Conservation (phyloP, 192 early-diverging fungal species). For the Umbelopsis isabellina region DNA sequence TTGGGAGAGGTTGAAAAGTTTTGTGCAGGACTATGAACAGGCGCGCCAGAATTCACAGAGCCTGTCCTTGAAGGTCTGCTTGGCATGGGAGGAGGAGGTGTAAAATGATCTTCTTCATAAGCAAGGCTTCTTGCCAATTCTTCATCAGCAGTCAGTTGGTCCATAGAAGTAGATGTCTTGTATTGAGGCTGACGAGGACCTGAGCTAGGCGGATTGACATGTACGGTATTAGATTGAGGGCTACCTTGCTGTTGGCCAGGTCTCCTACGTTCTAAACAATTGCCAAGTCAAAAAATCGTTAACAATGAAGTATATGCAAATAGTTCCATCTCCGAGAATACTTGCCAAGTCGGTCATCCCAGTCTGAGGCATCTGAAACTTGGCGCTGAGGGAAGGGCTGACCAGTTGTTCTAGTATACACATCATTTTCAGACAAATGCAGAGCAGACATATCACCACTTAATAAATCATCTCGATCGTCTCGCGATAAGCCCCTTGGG, state of each 20-base stretch:
- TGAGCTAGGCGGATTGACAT: constrained; percentile 20
- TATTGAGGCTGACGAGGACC: neutral
- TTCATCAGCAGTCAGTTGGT: constrained; percentile 54
- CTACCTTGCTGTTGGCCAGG: neutral
- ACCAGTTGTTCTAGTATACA: constrained; percentile 33
- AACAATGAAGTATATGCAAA: neutral
- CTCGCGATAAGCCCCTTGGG: constrained; percentile 32
- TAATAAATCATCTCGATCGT: constrained; percentile 38
- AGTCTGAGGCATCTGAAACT: neutral
- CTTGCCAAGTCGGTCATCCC: constrained; percentile 28
- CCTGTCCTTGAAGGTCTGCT: neutral
- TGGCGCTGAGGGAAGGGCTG: constrained; percentile 8
- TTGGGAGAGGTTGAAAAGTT: neutral
- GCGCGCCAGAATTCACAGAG: neutral
- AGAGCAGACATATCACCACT: constrained; percentile 40
- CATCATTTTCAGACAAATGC: constrained; percentile 42
- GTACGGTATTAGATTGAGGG: neutral
- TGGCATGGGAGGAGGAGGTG: neutral
- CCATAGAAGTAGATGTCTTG: constrained; percentile 43
- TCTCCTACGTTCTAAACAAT: neutral
- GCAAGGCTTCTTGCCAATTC: constrained; percentile 56
- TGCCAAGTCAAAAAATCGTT: neutral
- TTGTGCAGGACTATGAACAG: constrained; percentile 1
- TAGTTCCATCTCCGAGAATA: neutral
- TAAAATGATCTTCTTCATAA: constrained; percentile 8